phyloP scores from a whole-genome alignment of 2,329 filamentous ascomycete genomes.

The Cladophialophora bantiana region DNA sequence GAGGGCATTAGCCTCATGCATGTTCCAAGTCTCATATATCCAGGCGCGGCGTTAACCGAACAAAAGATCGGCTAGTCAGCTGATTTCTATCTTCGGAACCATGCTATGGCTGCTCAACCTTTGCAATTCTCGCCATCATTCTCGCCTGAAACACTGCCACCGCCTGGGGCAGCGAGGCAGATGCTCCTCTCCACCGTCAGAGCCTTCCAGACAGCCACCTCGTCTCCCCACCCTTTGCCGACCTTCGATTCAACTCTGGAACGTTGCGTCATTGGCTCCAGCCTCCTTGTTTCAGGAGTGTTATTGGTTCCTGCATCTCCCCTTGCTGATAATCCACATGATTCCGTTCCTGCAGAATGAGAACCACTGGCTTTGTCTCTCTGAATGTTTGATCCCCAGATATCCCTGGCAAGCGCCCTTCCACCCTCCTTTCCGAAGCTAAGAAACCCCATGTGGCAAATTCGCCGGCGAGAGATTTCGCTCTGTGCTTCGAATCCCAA shows the following conservation, averaged over 20 bases:
- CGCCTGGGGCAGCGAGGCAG: background rate
- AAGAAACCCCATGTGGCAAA: slow-evolving; percentile 8
- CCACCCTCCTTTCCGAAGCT: slow-evolving; percentile 7
- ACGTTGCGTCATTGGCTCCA: slow-evolving; percentile 6
- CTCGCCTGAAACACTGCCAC: slow-evolving; percentile 21
- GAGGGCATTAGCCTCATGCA: slow-evolving; percentile 26
- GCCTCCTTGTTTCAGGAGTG: slow-evolving; percentile 1
- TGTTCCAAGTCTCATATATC: slow-evolving; percentile 12
- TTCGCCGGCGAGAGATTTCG: slow-evolving; percentile 1
- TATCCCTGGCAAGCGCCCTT: slow-evolving; percentile 8
- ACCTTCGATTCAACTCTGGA: slow-evolving; percentile 15
- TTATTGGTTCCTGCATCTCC: slow-evolving; percentile 13
- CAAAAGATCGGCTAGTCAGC: slow-evolving; percentile 19
- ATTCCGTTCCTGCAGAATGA: slow-evolving; percentile 26
- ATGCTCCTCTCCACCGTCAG: background rate
- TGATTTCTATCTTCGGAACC: slow-evolving; percentile 15
- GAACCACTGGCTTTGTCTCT: slow-evolving; percentile 18
- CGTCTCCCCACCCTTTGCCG: slow-evolving; percentile 8
- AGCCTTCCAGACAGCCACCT: background rate
- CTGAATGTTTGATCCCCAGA: background rate
- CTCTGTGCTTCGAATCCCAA: background rate
- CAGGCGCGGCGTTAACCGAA: slow-evolving; percentile 8
- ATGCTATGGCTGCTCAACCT: background rate
- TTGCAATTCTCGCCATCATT: background rate
- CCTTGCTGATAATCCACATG: slow-evolving; percentile 13